Evolutionary conservation across 257 asterid genomes (phyloP).

Genomic region (Ophiorrhiza pumila): DNA sequence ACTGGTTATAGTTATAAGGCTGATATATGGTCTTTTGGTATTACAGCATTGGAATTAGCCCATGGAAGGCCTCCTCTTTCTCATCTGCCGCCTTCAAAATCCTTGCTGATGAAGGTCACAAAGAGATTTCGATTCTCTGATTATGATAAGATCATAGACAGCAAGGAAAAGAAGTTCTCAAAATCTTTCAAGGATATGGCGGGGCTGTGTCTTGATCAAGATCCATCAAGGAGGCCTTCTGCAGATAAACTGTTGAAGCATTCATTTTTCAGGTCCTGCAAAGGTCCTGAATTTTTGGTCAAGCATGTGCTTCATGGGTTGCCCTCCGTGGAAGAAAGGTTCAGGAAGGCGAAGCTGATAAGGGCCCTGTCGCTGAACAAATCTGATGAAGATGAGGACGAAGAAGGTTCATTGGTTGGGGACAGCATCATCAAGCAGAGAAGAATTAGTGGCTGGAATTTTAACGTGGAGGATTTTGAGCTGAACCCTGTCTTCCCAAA

Average conservation of each 20-base stretch:
- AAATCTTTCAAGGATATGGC: conserved; percentile 74
- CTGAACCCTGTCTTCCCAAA: conserved; percentile 67
- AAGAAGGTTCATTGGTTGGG: conserved; percentile 23
- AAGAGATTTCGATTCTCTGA: conserved; percentile 70
- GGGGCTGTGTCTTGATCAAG: conserved; percentile 75
- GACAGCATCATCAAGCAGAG: conserved; percentile 37
- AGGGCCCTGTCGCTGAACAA: conserved; percentile 7
- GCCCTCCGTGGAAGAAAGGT: conserved; percentile 66
- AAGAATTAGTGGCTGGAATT: conserved; percentile 89
- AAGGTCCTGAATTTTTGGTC: conserved; percentile 57
- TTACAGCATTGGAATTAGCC: conserved; percentile 79
- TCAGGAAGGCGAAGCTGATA: conserved; percentile 21
- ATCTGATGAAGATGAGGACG: conserved; percentile 31
- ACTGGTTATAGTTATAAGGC: conserved; percentile 78
- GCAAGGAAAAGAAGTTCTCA: conserved; percentile 57
- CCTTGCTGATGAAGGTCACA: conserved; percentile 71
- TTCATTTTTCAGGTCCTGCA: conserved; percentile 60
- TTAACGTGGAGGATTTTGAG: conserved; percentile 60
- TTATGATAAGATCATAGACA: conserved; percentile 47
- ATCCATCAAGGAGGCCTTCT: conserved; percentile 73
- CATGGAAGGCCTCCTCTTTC: conserved; percentile 90
- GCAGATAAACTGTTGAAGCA: conserved; percentile 68
- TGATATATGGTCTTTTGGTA: conserved; percentile 91
- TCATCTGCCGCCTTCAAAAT: conserved; percentile 72
- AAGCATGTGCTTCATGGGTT: conserved; percentile 61